Evolutionary conservation across 148 eudicot genomes (phyloP), one percentile per base, ranked within the genome.

Genomic region (Chenopodium formosanum): DNA sequence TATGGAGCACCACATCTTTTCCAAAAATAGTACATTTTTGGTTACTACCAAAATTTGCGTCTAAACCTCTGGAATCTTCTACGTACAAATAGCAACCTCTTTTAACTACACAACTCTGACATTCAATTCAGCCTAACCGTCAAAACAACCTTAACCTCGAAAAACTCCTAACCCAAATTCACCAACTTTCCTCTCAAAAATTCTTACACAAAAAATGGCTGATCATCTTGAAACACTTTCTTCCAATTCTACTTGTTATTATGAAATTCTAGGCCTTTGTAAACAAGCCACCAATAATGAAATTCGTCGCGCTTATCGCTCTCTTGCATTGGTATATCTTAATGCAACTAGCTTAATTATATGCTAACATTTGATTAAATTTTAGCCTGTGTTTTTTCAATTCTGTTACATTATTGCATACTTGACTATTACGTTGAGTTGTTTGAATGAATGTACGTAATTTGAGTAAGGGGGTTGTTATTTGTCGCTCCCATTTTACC

Each of bases 261-360:
- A 75, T 13, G 5, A 14, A 7, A 32, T 75, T 46, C 67, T 75
- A 0, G 78, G 78, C 27, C 37, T 75, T 25, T 75, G 78, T 32
- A 75, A 75, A 56, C 67, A 75, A 58, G 78, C 78, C 47, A 58
- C 74, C 46, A 13, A 13, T 58, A 34, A 58, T 27, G 78, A 75
- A 75, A 75, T 75, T 75, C 78, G 78, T 50, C 53, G 29, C 46
- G 78, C 78, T 31, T 75, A 75, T 32, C 78, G 67, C 14, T 27
- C 62, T 9, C 78, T 75, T 31, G 78, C 78, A 31, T 75, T 75
- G 78, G 78, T 75, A 75, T 23, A 10, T 25, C 68, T 22, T 4
- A 64, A 22, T 64, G 20, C 20, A 64, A 16, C n/a, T 23, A n/a
- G 29, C 68, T 31, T 31, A 31, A 31, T 64, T 64, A 4, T 50